Base-by-base conservation (phyloP, 1,284 basidiomycete species). In the Wallemia ichthyophaga region DNA sequence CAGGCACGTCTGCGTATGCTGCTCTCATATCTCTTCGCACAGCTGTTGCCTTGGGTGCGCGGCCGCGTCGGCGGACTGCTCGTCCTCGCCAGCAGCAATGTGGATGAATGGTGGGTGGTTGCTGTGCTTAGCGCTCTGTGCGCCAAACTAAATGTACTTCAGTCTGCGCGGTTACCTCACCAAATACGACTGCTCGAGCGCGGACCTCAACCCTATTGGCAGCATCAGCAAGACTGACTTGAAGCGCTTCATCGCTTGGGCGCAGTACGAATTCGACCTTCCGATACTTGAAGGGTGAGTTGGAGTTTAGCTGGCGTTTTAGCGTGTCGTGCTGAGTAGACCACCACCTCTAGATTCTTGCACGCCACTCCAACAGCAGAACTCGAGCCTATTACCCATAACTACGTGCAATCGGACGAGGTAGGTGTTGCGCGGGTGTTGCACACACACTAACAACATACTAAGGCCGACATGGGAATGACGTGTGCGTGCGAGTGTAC, bases 201-300 rank as follows among this genome's bases (percentile, higher is more conserved):
- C 94, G 59, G 92, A 99, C 68, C 79, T 99, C 67, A 99, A 99
- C 69, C 94, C 92, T 1, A 98, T 99, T 64, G 94, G 94, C 7
- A 86, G 84, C 1, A 95, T 98, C 69, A 91, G 85, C 70, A 98
- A 99, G 72, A 91, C 87, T 0, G 94, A 98, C 70, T 72, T 98
- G 62, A 98, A 95, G 73, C 81, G 81, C 63, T 98, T 96, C 69
- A 95, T 99, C 64, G 80, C 79, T 0, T 92, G 83, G 64, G 87
- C 87, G 1, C 73, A 78, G 62, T 74, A 72, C 58, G 75, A 79
- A 0, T 95, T 95, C 65, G 78, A 85, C 28, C 72, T 98, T 27
- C 89, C 89, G 0, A 78, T 96, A 60, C 73, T 99, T 37, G 73
- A 74, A 58, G 78, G 77, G 86, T 86, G 63, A 59, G 73, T 64